phyloP scores from a whole-genome alignment of 2,329 filamentous ascomycete genomes.

The Niveomyces coronatus region DNA sequence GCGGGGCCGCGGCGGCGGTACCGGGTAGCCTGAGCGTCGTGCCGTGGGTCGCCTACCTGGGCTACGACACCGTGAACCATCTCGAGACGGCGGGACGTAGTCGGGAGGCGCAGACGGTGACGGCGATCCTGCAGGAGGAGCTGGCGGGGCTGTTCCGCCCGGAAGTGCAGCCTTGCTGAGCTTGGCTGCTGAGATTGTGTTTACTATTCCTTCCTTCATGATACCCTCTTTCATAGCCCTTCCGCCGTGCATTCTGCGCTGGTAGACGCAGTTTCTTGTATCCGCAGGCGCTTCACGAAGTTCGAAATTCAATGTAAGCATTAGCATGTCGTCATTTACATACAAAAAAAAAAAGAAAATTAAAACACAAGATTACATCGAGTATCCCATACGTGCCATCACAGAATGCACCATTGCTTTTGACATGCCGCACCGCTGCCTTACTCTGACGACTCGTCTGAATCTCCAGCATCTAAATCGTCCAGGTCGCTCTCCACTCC shows the following conservation, averaged over 20 bases:
- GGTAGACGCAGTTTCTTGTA: too few relatives aligned
- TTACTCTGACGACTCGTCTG: too few relatives aligned
- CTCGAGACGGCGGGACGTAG: slow-evolving; percentile 30
- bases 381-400: too few relatives aligned
- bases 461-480: slow-evolving; percentile 40
- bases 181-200: neutral
- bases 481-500: slow-evolving; percentile 20
- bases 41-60: slow-evolving; percentile 30
- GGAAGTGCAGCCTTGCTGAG: slow-evolving; percentile 12
- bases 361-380: too few relatives aligned
- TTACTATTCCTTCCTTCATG: neutral
- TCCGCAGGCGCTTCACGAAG: too few relatives aligned
- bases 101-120: slow-evolving; percentile 31
- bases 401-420: too few relatives aligned
- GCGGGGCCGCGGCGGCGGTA: too few relatives aligned
- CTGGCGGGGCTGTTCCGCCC: slow-evolving; percentile 20
- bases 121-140: slow-evolving; percentile 26
- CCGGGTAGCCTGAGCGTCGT: slow-evolving; percentile 22
- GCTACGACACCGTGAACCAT: slow-evolving; percentile 36
- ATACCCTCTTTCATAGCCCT: slow-evolving; percentile 3
- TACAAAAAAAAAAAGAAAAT: too few relatives aligned
- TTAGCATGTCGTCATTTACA: too few relatives aligned
- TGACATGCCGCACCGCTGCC: too few relatives aligned
- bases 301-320: too few relatives aligned
- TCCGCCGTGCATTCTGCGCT: too few relatives aligned